Percentiles rank a stretch among this genome's conserved stretches.
These are phyloP conservation scores for Mortierella polycephala DNA, from an alignment of 371 early-diverging fungal genomes.

Conservation along the genomic window DNA sequence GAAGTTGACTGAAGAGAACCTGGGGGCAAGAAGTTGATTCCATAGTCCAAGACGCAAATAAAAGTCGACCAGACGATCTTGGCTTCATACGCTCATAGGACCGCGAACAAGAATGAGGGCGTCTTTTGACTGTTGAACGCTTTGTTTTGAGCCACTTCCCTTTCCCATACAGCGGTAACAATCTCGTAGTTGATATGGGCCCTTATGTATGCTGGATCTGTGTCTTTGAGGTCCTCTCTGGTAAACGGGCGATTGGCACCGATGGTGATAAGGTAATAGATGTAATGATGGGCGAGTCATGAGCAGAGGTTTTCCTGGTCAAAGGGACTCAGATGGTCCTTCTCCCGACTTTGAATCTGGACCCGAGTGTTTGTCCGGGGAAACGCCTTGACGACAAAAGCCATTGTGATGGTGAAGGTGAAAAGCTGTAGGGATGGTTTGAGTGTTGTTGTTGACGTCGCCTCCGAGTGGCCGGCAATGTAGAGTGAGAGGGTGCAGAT, in stretches of 20 bases:
- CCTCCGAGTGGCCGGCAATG: background rate
- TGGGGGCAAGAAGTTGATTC: background rate
- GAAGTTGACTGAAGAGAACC: constrained; percentile 7
- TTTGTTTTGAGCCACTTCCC: background rate
- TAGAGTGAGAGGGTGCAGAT: constrained; percentile 6
- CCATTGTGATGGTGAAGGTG: constrained; percentile 6
- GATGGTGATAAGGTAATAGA: constrained; percentile 5
- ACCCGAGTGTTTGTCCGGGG: constrained; percentile 20
- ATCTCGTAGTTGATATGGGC: constrained; percentile 12
- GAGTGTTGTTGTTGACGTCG: background rate
- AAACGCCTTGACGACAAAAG: constrained; percentile 21
- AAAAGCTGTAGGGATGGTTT: background rate
- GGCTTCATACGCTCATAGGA: background rate
- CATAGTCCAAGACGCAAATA: background rate
- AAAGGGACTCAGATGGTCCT: constrained; percentile 7
- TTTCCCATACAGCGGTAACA: constrained; percentile 7
- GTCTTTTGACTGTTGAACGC: background rate
- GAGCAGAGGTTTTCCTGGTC: constrained; percentile 22
- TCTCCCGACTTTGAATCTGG: constrained; percentile 6
- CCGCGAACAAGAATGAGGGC: background rate
- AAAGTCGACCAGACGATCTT: background rate
- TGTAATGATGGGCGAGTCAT: constrained; percentile 12
- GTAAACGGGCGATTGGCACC: constrained; percentile 12
- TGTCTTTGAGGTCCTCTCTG: constrained; percentile 15
- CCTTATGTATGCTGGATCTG: constrained; percentile 2